Evolutionary conservation across 768 basidiomycete species (phyloP), one percentile per base, ranked within the genome.

Genomic region (Boletus sp.): DNA sequence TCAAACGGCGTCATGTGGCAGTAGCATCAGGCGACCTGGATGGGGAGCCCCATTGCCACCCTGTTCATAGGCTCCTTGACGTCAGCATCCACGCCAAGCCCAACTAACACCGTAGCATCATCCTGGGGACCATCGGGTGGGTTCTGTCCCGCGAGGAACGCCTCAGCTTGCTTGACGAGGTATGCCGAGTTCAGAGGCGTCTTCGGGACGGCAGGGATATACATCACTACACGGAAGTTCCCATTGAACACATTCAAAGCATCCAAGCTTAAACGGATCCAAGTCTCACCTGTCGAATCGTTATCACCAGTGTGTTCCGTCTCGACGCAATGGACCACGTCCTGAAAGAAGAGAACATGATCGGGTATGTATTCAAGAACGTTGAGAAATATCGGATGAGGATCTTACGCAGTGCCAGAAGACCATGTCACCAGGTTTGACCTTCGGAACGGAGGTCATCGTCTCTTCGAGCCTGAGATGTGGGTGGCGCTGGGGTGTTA

Each of bases 121-220:
- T n/a, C n/a, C n/a, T n/a, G n/a, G n/a, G n/a, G n/a, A n/a, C n/a
- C n/a, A n/a, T n/a, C n/a, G n/a, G n/a, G n/a, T n/a, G n/a, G n/a
- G 58, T 58, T 39, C 24, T 80, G 64, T 7, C 85, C 85, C 8
- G 70, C 59, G 40, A 86, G 71, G 72, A 90, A 92, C 12, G 78
- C 70, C 39, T n/a, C n/a, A n/a, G n/a, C n/a, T n/a, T 92, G 91
- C 63, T 77, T 76, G 56, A 76, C 71, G 46, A 92, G 65, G 63
- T 92, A 92, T 14, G 71, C 76, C 39, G 75, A 75, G 67, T 90
- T 89, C 60, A 75, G 74, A 1, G 81, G 80, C 2, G 87, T 90
- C 53, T 80, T 73, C 0, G 87, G 89, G 10, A 86, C 82, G 7
- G 89, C 83, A 1, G 85, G 84, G 50, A 90, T 91, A 59, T 92